Evolutionary conservation across 306 rosid genomes (phyloP).

Genomic region (Ceratonia siliqua): DNA sequence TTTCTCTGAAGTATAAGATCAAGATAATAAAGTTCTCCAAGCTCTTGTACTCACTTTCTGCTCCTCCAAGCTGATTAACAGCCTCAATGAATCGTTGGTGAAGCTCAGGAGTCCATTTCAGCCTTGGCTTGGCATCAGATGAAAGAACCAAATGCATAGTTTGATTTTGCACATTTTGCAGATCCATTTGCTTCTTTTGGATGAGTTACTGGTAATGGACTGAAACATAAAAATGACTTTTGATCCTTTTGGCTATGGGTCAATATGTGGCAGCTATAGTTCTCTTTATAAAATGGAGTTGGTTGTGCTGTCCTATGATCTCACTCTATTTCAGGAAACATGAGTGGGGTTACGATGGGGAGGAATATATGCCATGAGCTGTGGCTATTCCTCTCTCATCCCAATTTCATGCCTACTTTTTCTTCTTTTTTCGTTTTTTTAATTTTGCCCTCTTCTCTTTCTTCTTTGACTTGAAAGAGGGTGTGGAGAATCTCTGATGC

Average conservation of each 20-base stretch:
- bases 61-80: slow-evolving; percentile 83
- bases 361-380: slow-evolving; percentile 96
- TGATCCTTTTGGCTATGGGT: slow-evolving; percentile 40
- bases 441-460: slow-evolving; percentile 31
- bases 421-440: background rate
- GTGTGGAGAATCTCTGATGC: slow-evolving; percentile 85
- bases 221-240: slow-evolving; percentile 43
- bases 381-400: slow-evolving; percentile 52
- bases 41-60: slow-evolving; percentile 66
- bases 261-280: slow-evolving; percentile 53
- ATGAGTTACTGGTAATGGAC: slow-evolving; percentile 34
- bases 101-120: slow-evolving; percentile 92
- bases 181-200: slow-evolving; percentile 42
- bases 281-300: slow-evolving; percentile 60
- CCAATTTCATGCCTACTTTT: slow-evolving; percentile 65
- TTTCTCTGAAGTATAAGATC: background rate
- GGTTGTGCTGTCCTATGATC: slow-evolving; percentile 69
- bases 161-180: slow-evolving; percentile 67
- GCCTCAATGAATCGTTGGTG: slow-evolving; percentile 87
- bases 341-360: slow-evolving; percentile 87
- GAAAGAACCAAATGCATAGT: slow-evolving; percentile 87
- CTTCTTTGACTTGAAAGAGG: slow-evolving; percentile 86
- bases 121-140: slow-evolving; percentile 93
- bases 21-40: background rate
- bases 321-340: slow-evolving; percentile 98